Percentiles rank a stretch among this genome's conserved stretches.
phyloP scores from a whole-genome alignment of 257 asterid species.

The Petunia axillaris region DNA sequence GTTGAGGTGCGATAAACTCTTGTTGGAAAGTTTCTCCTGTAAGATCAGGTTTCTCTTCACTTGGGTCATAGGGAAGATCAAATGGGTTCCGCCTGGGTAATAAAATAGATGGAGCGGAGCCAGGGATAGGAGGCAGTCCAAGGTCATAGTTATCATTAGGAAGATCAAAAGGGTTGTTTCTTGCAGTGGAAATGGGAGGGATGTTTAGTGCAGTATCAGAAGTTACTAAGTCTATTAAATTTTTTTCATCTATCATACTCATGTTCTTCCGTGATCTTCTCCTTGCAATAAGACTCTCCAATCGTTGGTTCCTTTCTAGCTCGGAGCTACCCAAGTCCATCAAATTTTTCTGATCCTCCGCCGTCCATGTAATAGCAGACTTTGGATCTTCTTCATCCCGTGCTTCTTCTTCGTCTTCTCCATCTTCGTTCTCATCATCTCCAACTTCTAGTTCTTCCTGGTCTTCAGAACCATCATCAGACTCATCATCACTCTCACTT shows the following conservation, averaged over 20 bases:
- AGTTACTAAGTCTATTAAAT: slow-evolving; percentile 71
- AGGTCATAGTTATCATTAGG: slow-evolving; percentile 55
- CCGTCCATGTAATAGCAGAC: slow-evolving; percentile 74
- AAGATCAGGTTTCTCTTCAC: slow-evolving; percentile 85
- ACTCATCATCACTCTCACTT: slow-evolving; percentile 47
- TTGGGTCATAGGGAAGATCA: slow-evolving; percentile 77
- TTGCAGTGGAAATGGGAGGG: slow-evolving; percentile 68
- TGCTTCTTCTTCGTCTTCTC: slow-evolving; percentile 53
- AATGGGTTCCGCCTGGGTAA: slow-evolving; percentile 78
- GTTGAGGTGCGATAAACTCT: slow-evolving; percentile 48
- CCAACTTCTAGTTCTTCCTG: slow-evolving; percentile 53
- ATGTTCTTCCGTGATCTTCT: slow-evolving; percentile 68
- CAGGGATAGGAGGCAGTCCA: slow-evolving; percentile 82
- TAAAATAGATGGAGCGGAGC: slow-evolving; percentile 91
- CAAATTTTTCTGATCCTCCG: slow-evolving; percentile 88
- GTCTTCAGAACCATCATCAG: slow-evolving; percentile 57
- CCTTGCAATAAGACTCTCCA: slow-evolving; percentile 81
- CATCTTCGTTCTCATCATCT: slow-evolving; percentile 50
- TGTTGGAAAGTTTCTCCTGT: slow-evolving; percentile 66
- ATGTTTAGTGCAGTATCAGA: slow-evolving; percentile 59
- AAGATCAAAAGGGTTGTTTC: slow-evolving; percentile 73
- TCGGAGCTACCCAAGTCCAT: slow-evolving; percentile 91
- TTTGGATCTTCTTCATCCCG: slow-evolving; percentile 53
- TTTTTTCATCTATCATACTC: slow-evolving; percentile 52
- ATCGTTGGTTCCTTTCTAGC: slow-evolving; percentile 79